Evolutionary conservation across 2,329 filamentous ascomycete genomes (phyloP).

Genomic region (Dactylellina haptotyla): DNA sequence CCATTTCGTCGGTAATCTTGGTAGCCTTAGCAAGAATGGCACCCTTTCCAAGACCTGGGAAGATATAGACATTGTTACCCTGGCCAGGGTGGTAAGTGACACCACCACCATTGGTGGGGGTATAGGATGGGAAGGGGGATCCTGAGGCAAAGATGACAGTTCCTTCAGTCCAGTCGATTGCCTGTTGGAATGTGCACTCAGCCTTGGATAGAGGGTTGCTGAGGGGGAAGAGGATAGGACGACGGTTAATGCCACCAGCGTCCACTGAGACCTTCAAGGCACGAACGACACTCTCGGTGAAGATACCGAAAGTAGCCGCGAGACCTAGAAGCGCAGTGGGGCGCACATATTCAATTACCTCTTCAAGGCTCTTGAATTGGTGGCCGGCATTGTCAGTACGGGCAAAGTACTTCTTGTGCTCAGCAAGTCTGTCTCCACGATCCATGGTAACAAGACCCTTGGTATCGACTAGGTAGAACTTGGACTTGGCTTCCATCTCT

Average conservation of each 20-base stretch:
- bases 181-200: constrained; percentile 96
- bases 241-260: constrained; percentile 70
- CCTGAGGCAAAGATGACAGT: constrained; percentile 93
- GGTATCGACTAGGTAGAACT: constrained; percentile 98
- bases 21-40: constrained; percentile 90
- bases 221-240: constrained; percentile 93
- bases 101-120: constrained; percentile 65
- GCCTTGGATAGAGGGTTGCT: constrained; percentile 97
- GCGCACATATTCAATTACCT: constrained; percentile 93
- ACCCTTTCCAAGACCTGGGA: constrained; percentile 93
- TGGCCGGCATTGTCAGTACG: constrained; percentile 72
- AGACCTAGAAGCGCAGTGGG: constrained; percentile 94
- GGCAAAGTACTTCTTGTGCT: constrained; percentile 83
- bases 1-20: constrained; percentile 91
- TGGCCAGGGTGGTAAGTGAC: constrained; percentile 80
- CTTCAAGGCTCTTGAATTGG: constrained; percentile 83
- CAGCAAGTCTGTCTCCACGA: constrained; percentile 89
- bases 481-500: constrained; percentile 84
- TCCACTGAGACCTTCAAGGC: constrained; percentile 62
- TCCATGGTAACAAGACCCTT: constrained; percentile 93
- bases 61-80: constrained; percentile 87
- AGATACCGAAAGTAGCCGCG: constrained; percentile 92
- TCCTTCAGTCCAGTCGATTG: constrained; percentile 90
- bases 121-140: constrained; percentile 85
- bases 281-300: constrained; percentile 85